Percentiles rank a stretch among this genome's conserved stretches.
Conservation (phyloP, 768 basidiomycete genomes). For the Mycena venus region DNA sequence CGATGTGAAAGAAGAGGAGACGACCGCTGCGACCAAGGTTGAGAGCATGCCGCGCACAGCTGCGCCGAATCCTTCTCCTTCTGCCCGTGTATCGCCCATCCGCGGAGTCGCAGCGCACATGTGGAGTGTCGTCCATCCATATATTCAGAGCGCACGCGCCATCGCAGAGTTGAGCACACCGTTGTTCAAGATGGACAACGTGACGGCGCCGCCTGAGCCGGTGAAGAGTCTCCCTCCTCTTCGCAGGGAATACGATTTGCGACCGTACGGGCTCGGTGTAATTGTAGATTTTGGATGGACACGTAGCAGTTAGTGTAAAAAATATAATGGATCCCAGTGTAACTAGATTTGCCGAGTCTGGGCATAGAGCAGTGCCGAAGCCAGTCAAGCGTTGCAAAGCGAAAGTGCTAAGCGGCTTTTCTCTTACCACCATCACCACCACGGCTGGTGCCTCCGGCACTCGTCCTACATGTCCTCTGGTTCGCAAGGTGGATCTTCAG, state of each 20-base stretch:
- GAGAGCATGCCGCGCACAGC: constrained; percentile 27
- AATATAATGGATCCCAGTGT: not conserved
- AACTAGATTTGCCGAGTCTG: constrained; percentile 17
- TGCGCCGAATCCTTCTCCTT: constrained; percentile 15
- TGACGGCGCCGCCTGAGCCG: constrained; percentile 30
- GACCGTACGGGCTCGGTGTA: constrained; percentile 78
- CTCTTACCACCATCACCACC: constrained; percentile 15
- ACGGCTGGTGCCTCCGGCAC: too few species aligned
- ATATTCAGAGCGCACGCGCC: constrained; percentile 10
- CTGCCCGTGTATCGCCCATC: not conserved
- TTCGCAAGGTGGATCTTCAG: constrained; percentile 46
- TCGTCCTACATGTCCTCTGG: constrained; percentile 53
- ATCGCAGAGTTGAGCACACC: constrained; percentile 1
- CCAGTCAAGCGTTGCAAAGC: not conserved
- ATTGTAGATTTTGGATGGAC: constrained; percentile 85
- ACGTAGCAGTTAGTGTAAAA: constrained; percentile 30
- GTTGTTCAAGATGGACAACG: constrained; percentile 16
- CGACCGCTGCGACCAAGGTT: constrained; percentile 15
- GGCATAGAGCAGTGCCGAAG: not conserved
- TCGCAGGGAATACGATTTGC: constrained; percentile 77
- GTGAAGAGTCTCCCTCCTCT: constrained; percentile 42
- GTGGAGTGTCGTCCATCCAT: constrained; percentile 23
- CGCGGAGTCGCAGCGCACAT: constrained; percentile 14
- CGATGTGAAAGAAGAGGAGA: constrained; percentile 19
- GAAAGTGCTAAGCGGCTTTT: not conserved